Evolutionary conservation across 2,329 filamentous ascomycete species (phyloP).

Genomic region (Trichoderma koningii): DNA sequence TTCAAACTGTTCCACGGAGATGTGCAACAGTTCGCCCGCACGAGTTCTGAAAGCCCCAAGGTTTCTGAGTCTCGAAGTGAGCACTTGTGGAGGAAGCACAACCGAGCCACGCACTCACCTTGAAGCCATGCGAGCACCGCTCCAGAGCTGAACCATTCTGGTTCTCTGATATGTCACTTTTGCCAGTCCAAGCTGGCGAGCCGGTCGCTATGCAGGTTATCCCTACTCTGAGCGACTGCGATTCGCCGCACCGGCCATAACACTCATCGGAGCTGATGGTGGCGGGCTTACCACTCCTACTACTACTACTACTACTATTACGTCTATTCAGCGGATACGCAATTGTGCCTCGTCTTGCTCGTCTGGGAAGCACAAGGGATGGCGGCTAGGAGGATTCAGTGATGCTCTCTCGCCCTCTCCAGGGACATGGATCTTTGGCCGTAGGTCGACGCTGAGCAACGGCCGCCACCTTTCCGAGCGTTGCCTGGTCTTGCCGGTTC

Average conservation of each 20-base stretch:
- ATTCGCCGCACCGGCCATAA: neutral
- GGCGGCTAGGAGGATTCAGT: neutral
- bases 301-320: neutral
- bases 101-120: constrained; percentile 3
- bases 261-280: neutral
- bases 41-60: neutral
- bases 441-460: neutral
- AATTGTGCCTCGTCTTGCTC: constrained; percentile 2
- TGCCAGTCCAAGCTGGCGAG: neutral
- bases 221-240: neutral
- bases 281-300: neutral
- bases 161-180: neutral
- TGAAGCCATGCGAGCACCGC: neutral
- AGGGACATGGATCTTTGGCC: neutral
- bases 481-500: neutral
- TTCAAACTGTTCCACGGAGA: neutral
- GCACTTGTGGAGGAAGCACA: neutral
- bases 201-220: neutral
- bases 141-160: neutral
- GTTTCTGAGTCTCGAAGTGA: neutral
- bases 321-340: neutral
- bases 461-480: neutral
- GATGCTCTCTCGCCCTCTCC: neutral
- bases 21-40: neutral
- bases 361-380: neutral